Conservation (phyloP, 208 protist genomes). For the Leishmania guyanensis region DNA sequence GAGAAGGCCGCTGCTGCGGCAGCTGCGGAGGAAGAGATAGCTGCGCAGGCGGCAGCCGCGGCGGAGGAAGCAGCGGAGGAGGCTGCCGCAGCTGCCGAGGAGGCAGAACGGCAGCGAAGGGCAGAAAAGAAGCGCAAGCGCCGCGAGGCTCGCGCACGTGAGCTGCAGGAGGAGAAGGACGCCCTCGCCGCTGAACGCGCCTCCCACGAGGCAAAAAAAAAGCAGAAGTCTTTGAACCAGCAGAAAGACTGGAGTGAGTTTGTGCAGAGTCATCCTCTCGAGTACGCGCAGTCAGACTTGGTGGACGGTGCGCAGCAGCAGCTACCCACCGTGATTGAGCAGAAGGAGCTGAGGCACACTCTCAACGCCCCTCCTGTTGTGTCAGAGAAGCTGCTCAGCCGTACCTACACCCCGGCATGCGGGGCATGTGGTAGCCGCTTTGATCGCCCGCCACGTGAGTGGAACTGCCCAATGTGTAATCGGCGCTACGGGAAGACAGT, state of each 20-base stretch:
- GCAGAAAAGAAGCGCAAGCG: conserved; percentile 54
- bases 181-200: conserved; percentile 42
- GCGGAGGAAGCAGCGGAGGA: conserved; percentile 54
- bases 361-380: conserved; percentile 59
- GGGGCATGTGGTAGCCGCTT: conserved; percentile 59
- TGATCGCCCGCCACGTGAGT: conserved; percentile 56
- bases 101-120: conserved; percentile 40
- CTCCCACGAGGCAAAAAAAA: conserved; percentile 33
- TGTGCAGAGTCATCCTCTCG: conserved; percentile 74
- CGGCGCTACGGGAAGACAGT: conserved; percentile 32
- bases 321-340: conserved; percentile 45
- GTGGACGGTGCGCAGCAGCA: neutral
- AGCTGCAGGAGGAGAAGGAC: conserved; percentile 70
- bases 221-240: conserved; percentile 40
- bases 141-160: conserved; percentile 56
- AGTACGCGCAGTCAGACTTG: conserved; percentile 36
- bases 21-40: conserved; percentile 27
- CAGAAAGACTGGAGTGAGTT: conserved; percentile 81
- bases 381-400: conserved; percentile 49
- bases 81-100: conserved; percentile 33
- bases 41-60: conserved; percentile 30
- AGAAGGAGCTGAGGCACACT: conserved; percentile 56
- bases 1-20: conserved; percentile 37
- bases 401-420: conserved; percentile 80
- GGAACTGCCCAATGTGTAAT: conserved; percentile 78